A percentile compares a stretch with the other conserved stretches of the same genome.
phyloP scores from a whole-genome alignment of 208 protist species.

The Tritrichomonas musculus region DNA sequence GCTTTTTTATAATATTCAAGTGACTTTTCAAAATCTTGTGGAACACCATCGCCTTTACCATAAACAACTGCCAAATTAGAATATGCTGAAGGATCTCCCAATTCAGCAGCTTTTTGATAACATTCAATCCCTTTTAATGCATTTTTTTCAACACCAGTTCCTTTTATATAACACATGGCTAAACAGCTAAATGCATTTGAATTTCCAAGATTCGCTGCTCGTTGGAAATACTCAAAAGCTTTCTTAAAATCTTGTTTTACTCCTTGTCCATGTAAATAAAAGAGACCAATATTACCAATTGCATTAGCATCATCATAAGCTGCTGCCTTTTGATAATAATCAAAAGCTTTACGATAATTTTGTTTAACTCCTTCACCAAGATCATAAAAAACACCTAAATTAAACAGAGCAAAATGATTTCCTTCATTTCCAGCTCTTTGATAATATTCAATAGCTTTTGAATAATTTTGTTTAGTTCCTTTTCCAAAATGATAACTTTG shows the following conservation, averaged over 20 bases:
- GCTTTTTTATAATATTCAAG: neutral
- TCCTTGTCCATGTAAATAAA: neutral
- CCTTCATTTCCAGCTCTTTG: constrained; percentile 14
- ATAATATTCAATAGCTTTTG: neutral
- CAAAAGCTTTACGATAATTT: neutral
- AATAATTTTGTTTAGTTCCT: neutral
- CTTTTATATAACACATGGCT: too few species aligned
- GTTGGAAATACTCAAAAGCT: neutral
- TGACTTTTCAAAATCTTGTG: neutral
- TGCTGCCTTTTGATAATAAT: neutral
- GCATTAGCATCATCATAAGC: neutral
- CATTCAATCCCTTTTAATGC: neutral
- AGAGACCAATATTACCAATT: neutral
- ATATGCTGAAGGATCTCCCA: neutral
- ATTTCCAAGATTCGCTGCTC: neutral
- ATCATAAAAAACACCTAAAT: neutral
- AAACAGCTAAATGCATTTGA: too few species aligned
- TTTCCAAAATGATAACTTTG: neutral
- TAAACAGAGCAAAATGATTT: neutral
- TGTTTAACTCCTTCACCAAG: neutral
- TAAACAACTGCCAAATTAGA: neutral
- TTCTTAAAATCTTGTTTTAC: neutral
- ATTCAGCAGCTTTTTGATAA: neutral
- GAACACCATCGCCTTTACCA: neutral
- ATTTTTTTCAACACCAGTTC: too few species aligned